phyloP scores from a whole-genome alignment of 1,284 basidiomycete species.

The Amylostereum areolatum region DNA sequence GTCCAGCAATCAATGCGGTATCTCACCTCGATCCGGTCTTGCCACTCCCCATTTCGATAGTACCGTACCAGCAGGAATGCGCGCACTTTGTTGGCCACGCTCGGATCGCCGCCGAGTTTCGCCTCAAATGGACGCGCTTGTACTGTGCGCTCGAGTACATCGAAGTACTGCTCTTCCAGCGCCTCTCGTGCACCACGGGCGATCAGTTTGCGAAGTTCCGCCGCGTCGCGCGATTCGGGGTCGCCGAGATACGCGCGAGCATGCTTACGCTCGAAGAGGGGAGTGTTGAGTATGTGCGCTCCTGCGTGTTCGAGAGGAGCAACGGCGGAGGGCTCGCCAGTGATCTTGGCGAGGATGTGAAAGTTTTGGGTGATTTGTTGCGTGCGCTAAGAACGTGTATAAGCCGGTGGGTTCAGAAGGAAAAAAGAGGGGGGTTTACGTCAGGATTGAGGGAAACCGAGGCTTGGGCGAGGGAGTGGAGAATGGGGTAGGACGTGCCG shows the following conservation, averaged over 20 bases:
- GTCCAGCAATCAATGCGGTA: background rate
- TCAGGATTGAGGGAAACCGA: constrained; percentile 50
- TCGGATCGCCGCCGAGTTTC: constrained; percentile 87
- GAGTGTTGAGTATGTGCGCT: constrained; percentile 72
- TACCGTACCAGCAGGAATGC: constrained; percentile 80
- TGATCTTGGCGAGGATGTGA: constrained; percentile 68
- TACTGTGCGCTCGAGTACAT: constrained; percentile 81
- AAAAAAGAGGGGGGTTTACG: constrained; percentile 30
- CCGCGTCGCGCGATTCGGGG: constrained; percentile 60
- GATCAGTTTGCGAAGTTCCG: constrained; percentile 60
- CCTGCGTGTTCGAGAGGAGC: constrained; percentile 70
- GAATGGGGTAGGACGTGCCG: constrained; percentile 67
- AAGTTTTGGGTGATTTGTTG: constrained; percentile 65
- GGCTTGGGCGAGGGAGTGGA: constrained; percentile 65
- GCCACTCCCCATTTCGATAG: constrained; percentile 80
- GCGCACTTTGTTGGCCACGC: constrained; percentile 82
- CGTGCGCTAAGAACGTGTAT: constrained; percentile 33
- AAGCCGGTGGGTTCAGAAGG: background rate
- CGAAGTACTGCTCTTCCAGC: constrained; percentile 82
- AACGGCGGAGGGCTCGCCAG: constrained; percentile 58
- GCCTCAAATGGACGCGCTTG: constrained; percentile 83
- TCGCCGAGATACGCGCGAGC: constrained; percentile 69
- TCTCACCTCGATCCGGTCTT: constrained; percentile 76
- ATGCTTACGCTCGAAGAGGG: constrained; percentile 67
- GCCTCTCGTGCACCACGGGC: constrained; percentile 69